Evolutionary conservation across 768 basidiomycete genomes (phyloP).

Genomic region (Bullera alba): DNA sequence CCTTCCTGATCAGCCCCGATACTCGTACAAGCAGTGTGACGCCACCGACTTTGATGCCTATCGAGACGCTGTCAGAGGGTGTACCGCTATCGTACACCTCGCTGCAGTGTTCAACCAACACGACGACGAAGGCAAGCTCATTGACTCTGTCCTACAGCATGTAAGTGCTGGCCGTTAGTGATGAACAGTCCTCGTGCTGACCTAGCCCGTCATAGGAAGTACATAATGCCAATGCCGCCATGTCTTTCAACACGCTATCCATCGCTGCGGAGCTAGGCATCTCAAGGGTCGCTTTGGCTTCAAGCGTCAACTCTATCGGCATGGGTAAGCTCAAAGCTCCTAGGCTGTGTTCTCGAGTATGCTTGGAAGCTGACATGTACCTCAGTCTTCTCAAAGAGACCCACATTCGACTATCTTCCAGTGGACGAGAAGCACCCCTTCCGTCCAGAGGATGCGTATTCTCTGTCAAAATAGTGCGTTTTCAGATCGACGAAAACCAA

Average conservation of each 20-base stretch:
- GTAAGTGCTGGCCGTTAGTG: conserved; percentile 2
- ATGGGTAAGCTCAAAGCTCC: conserved; percentile 24
- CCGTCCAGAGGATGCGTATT: conserved; percentile 35
- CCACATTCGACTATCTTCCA: conserved; percentile 35
- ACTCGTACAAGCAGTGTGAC: conserved; percentile 9
- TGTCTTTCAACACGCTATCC: conserved; percentile 32
- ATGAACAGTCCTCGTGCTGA: neutral
- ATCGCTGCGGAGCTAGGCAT: conserved; percentile 35
- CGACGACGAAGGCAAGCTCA: conserved; percentile 9
- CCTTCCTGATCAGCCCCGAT: neutral
- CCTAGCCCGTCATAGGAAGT: conserved; percentile 8
- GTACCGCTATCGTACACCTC: conserved; percentile 36
- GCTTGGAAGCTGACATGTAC: neutral
- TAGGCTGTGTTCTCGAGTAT: neutral
- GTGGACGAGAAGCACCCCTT: conserved; percentile 33
- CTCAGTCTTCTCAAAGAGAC: conserved; percentile 26
- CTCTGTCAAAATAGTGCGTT: conserved; percentile 28
- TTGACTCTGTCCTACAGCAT: conserved; percentile 1
- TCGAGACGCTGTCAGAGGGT: conserved; percentile 13
- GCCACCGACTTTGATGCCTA: conserved; percentile 15
- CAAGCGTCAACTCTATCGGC: conserved; percentile 36
- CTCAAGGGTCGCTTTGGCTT: conserved; percentile 33
- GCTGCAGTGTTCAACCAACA: conserved; percentile 17
- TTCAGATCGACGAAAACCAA: neutral
- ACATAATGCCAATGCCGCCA: conserved; percentile 32